Percentiles rank a stretch among this genome's conserved stretches.
These are phyloP conservation scores for Beauveria sp. DNA, from an alignment of 2,329 filamentous ascomycete genomes.

Conservation along the genomic window DNA sequence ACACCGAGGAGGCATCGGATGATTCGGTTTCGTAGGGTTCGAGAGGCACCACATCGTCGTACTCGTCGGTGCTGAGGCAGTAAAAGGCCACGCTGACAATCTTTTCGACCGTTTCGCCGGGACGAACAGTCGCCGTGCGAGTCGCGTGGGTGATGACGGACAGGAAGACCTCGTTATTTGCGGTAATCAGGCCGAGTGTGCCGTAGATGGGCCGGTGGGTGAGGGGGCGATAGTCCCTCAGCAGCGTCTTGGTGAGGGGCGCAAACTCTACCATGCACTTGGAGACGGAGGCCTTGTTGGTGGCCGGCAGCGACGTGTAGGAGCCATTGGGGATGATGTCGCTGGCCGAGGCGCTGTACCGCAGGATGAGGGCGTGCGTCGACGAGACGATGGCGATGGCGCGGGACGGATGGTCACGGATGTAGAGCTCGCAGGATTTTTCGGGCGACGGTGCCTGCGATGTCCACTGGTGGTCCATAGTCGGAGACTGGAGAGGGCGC, in stretches of 20 bases:
- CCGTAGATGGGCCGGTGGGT: slow-evolving; percentile 70
- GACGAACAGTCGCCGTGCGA: slow-evolving; percentile 72
- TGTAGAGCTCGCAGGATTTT: slow-evolving; percentile 67
- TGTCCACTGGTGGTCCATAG: slow-evolving; percentile 45
- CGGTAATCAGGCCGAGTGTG: slow-evolving; percentile 79
- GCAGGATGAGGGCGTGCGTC: slow-evolving; percentile 75
- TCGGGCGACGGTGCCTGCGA: slow-evolving; percentile 43
- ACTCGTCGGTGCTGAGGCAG: slow-evolving; percentile 79
- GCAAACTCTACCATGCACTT: slow-evolving; percentile 87
- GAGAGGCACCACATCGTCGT: slow-evolving; percentile 64
- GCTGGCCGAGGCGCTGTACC: slow-evolving; percentile 61
- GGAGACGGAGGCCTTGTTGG: slow-evolving; percentile 39
- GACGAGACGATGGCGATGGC: slow-evolving; percentile 79
- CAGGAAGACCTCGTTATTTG: slow-evolving; percentile 79
- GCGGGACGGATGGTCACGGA: slow-evolving; percentile 80
- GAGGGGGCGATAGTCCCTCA: slow-evolving; percentile 70
- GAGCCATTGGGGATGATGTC: slow-evolving; percentile 53
- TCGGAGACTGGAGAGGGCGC: slow-evolving; percentile 7
- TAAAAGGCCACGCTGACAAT: slow-evolving; percentile 88
- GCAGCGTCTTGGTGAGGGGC: slow-evolving; percentile 53
- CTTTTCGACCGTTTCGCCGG: slow-evolving; percentile 81
- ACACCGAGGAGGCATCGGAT: slow-evolving; percentile 39
- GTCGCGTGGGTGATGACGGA: slow-evolving; percentile 78
- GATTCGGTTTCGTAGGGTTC: slow-evolving; percentile 45
- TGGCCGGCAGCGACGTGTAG: slow-evolving; percentile 43